Percentiles rank a stretch among this genome's conserved stretches.
phyloP scores from a whole-genome alignment of 1,284 basidiomycete species.

The Rhodotorula sp. region DNA sequence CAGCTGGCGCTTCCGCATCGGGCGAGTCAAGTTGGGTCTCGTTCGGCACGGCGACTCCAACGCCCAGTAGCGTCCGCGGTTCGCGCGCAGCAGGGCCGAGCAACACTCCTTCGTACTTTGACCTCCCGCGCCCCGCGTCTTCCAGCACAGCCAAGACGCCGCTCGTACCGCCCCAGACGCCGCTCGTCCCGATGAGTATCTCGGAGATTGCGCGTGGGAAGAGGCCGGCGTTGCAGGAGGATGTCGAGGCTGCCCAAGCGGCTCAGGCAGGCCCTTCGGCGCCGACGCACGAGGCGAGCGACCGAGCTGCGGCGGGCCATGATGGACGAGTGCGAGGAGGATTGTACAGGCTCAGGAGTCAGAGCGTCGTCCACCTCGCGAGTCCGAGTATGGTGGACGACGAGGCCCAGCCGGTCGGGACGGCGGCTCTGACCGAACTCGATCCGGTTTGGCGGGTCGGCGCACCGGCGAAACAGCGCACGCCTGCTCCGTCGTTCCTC shows the following conservation, averaged over 20 bases:
- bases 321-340: neutral
- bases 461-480: constrained; percentile 5
- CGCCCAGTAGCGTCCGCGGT: constrained; percentile 30
- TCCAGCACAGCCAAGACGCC: constrained; percentile 9
- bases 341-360: constrained; percentile 21
- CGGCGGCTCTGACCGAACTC: constrained; percentile 22
- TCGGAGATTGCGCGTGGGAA: constrained; percentile 31
- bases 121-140: constrained; percentile 28
- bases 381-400: constrained; percentile 32
- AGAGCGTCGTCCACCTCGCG: constrained; percentile 28
- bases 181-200: constrained; percentile 27
- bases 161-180: constrained; percentile 30
- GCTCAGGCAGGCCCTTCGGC: neutral
- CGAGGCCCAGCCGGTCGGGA: constrained; percentile 25
- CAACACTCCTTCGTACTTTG: constrained; percentile 39
- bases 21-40: constrained; percentile 32
- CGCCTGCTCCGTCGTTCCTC: constrained; percentile 33
- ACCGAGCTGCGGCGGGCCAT: neutral
- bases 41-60: constrained; percentile 38
- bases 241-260: constrained; percentile 5
- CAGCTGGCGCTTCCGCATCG: neutral
- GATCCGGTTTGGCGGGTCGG: constrained; percentile 32
- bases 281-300: no score
- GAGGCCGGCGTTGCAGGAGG: constrained; percentile 26
- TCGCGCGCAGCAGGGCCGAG: constrained; percentile 12